Evolutionary conservation across 2,329 filamentous ascomycete species (phyloP), one percentile per base, ranked within the genome.

Genomic region (Sporothrix pseudoabietina): DNA sequence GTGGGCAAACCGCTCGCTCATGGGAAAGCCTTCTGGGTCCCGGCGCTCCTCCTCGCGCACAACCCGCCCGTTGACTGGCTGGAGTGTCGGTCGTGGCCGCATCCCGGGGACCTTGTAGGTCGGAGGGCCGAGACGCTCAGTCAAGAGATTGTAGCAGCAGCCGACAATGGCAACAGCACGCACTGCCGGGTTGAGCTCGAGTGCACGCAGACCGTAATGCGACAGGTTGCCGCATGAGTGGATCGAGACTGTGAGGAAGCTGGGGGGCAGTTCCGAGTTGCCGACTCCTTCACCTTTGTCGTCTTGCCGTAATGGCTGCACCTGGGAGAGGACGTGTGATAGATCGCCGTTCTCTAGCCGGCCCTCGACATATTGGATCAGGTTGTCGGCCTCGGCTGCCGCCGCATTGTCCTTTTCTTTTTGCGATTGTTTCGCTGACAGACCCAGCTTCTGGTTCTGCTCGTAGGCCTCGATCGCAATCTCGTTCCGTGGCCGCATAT

Each of bases 221-320:
- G 97, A 92, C n/a, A 99, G 89, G 77, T 99, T 98, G 39, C 96
- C 96, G 80, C 96, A 99, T 0, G 95, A 98, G 81, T 99, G 96
- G 22, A 99, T 93, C 0, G 96, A 98, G 41, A 98, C 91, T 19
- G 95, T 92, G 91, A 98, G 94, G 52, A 97, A 85, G 10, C 83
- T 83, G 74, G 65, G 8, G 49, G 39, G 63, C 5, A 14, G 32
- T 1, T 26, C 3, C 1, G 44, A 16, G 52, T 14, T n/a, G 54
- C 52, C 16, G 47, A 35, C 30, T 66, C 35, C 35, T 30, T n/a
- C 52, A 1, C 12, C 10, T 19, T 44, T 70, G 75, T 82, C 78
- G 73, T 83, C 81, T 59, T 85, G 82, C 63, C 88, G 82, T 52
- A 93, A 87, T 76, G 90, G 86, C 7, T 85, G 80, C 22, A 93